Conservation (phyloP, 352 stramenopile genomes). For the Globisporangium middletonii region DNA sequence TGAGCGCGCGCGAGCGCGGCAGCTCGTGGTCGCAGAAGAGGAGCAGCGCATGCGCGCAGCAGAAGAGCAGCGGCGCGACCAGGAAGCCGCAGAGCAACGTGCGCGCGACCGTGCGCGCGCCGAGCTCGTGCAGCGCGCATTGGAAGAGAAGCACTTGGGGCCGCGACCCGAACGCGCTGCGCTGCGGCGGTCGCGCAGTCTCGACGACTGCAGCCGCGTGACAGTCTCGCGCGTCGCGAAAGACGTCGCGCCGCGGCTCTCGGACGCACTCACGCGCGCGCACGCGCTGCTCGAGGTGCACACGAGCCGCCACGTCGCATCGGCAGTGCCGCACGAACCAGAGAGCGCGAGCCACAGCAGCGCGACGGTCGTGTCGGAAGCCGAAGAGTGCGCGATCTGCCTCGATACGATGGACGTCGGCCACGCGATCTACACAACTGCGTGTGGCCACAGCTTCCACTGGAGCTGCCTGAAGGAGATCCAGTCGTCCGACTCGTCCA, state of each 20-base stretch:
- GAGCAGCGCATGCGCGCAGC: slow-evolving; percentile 51
- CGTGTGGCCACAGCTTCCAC: slow-evolving; percentile 82
- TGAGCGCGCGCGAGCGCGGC: slow-evolving; percentile 60
- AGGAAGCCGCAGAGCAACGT: slow-evolving; percentile 37
- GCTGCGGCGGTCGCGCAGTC: slow-evolving; percentile 35
- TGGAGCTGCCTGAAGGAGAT: slow-evolving; percentile 84
- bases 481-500: slow-evolving; percentile 68
- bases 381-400: slow-evolving; percentile 82
- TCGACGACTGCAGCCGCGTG: slow-evolving; percentile 42
- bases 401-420: slow-evolving; percentile 76
- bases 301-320: slow-evolving; percentile 11
- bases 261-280: slow-evolving; percentile 54
- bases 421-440: slow-evolving; percentile 78
- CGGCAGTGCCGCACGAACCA: too few relatives aligned
- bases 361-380: slow-evolving; percentile 49
- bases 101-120: slow-evolving; percentile 30
- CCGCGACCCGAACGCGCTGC: slow-evolving; percentile 37
- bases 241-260: slow-evolving; percentile 26
- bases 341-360: not conserved
- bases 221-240: slow-evolving; percentile 31
- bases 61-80: slow-evolving; percentile 41
- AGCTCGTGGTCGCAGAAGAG: slow-evolving; percentile 64
- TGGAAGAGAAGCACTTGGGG: slow-evolving; percentile 59
- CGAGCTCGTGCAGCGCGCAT: slow-evolving; percentile 33
- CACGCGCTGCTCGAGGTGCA: slow-evolving; percentile 33